A percentile compares a stretch with the other conserved stretches of the same genome.
These are phyloP conservation scores for Botryotinia narcissicola DNA, from an alignment of 2,329 filamentous ascomycete genomes.

Conservation along the genomic window DNA sequence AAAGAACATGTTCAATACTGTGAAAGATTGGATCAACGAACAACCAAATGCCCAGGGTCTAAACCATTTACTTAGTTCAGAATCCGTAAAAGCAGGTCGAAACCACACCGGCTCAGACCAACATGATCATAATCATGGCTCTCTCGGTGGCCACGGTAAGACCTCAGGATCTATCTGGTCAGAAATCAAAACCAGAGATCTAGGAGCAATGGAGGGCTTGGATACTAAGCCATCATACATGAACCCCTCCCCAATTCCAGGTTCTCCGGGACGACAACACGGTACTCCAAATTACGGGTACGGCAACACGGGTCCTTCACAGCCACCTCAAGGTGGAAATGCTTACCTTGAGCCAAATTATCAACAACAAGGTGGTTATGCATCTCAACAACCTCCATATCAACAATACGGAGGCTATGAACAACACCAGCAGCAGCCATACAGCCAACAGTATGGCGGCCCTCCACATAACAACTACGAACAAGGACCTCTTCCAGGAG, in stretches of 20 bases:
- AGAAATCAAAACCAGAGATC: slow-evolving; percentile 58
- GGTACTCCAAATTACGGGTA: slow-evolving; percentile 34
- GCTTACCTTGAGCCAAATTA: slow-evolving; percentile 30
- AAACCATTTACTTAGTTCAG: slow-evolving; percentile 73
- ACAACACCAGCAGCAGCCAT: slow-evolving; percentile 21
- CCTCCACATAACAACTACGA: slow-evolving; percentile 26
- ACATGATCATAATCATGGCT: slow-evolving; percentile 36
- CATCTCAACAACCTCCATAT: slow-evolving; percentile 22
- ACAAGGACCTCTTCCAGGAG: slow-evolving; percentile 9
- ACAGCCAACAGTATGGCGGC: slow-evolving; percentile 23
- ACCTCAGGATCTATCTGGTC: slow-evolving; percentile 59
- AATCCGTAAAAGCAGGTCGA: slow-evolving; percentile 77
- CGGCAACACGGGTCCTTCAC: slow-evolving; percentile 27
- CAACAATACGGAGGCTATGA: slow-evolving; percentile 17
- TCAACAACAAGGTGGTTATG: slow-evolving; percentile 24
- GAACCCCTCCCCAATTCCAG: slow-evolving; percentile 28
- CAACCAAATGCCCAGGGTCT: slow-evolving; percentile 65
- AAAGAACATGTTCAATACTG: slow-evolving; percentile 81
- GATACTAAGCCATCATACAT: slow-evolving; percentile 42
- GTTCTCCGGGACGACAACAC: slow-evolving; percentile 26
- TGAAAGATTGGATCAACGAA: slow-evolving; percentile 75
- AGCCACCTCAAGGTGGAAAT: slow-evolving; percentile 26
- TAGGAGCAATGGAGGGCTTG: slow-evolving; percentile 53
- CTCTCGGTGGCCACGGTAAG: slow-evolving; percentile 50
- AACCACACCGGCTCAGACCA: slow-evolving; percentile 62